phyloP scores from a whole-genome alignment of 345 rosid species.

The Xanthoceras sorbifolium region DNA sequence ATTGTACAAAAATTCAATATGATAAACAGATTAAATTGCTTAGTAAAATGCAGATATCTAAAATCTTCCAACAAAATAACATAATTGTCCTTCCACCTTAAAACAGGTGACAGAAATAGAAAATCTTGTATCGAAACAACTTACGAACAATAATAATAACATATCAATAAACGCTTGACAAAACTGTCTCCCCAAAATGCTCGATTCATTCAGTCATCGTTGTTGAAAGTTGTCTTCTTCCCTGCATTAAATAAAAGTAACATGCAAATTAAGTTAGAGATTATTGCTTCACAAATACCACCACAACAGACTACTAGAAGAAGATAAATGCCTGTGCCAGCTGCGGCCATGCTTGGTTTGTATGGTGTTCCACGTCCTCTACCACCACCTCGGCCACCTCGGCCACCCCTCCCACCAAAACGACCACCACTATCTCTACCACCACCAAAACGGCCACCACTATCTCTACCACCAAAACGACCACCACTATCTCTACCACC shows the following conservation, averaged over 20 bases:
- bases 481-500: constrained; percentile 40
- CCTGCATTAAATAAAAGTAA: constrained; percentile 24
- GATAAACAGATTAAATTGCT: too few species aligned
- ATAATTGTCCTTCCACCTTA: too few species aligned
- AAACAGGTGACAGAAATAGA: too few species aligned
- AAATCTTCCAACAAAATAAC: too few species aligned
- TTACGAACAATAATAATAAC: not conserved
- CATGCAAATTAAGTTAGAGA: not conserved
- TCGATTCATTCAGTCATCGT: constrained; percentile 9
- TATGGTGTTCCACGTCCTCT: constrained; percentile 51
- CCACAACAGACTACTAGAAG: not conserved
- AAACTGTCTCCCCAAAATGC: not conserved
- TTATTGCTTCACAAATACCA: not conserved
- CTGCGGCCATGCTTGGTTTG: constrained; percentile 41
- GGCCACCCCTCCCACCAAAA: constrained; percentile 33
- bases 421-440: constrained; percentile 42
- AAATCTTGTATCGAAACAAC: too few species aligned
- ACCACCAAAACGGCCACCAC: constrained; percentile 41
- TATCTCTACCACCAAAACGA: constrained; percentile 29
- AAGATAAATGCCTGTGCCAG: constrained; percentile 33
- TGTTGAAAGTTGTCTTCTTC: constrained; percentile 34
- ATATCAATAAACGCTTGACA: not conserved
- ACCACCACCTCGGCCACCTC: constrained; percentile 33
- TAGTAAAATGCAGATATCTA: too few species aligned
- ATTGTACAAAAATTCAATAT: too few species aligned